These are phyloP conservation scores for Hansenula lynferdii DNA, from an alignment of 1,139 yeast species.

Conservation along the genomic window DNA sequence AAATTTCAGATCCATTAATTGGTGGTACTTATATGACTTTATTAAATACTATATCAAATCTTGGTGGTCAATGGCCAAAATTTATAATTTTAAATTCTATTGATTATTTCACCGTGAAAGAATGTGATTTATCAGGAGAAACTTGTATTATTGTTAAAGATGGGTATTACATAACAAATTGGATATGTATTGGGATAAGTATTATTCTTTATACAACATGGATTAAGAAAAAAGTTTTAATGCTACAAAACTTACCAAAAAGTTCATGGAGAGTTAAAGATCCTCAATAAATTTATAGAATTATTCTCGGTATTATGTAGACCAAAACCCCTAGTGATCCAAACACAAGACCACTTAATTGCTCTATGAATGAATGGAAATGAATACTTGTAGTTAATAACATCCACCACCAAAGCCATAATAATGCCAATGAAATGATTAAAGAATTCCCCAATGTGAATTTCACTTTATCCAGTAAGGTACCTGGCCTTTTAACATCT, in stretches of 20 bases:
- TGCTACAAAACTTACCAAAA: constrained; percentile 29
- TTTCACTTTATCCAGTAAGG: constrained; percentile 19
- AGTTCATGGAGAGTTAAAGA: constrained; percentile 29
- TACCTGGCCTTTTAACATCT: constrained; percentile 5
- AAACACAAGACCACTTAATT: constrained; percentile 58
- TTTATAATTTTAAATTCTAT: constrained; percentile 72
- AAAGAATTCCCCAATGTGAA: constrained; percentile 36
- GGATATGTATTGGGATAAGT: constrained; percentile 68
- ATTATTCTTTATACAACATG: constrained; percentile 57
- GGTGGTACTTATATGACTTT: constrained; percentile 99
- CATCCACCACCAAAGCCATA: constrained; percentile 81
- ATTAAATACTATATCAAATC: constrained; percentile 81
- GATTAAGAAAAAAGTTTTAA: constrained; percentile 48
- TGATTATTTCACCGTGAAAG: constrained; percentile 61
- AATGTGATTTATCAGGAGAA: constrained; percentile 55
- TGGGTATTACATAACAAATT: constrained; percentile 80
- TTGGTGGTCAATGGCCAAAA: constrained; percentile 98
- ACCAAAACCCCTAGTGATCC: constrained; percentile 46
- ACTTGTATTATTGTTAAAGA: constrained; percentile 51
- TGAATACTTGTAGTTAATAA: constrained; percentile 76
- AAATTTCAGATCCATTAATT: constrained; percentile 89
- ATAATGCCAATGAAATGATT: constrained; percentile 39
- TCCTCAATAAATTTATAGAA: background rate
- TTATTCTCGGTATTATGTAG: constrained; percentile 32
- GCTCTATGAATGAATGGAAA: constrained; percentile 79